These are phyloP conservation scores for Huntiella decipiens DNA, from an alignment of 2,329 filamentous ascomycete genomes.

Conservation along the genomic window DNA sequence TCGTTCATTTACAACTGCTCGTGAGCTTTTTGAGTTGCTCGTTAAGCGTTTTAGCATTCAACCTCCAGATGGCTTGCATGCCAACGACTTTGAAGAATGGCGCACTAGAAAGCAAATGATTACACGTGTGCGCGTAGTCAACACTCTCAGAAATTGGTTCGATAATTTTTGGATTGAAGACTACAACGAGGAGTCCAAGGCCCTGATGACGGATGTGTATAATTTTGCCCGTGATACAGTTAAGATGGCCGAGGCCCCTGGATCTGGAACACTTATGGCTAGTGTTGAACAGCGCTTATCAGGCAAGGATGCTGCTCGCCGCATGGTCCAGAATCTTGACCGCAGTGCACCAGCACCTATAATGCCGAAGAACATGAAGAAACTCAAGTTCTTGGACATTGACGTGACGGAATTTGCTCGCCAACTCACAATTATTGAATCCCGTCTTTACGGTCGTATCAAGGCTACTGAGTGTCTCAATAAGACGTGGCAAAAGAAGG, in stretches of 20 bases:
- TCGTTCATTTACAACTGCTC: constrained; percentile 76
- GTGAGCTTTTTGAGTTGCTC: constrained; percentile 80
- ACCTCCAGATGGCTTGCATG: constrained; percentile 61
- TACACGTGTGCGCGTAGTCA: constrained; percentile 88
- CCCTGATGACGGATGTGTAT: constrained; percentile 74
- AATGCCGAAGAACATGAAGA: constrained; percentile 98
- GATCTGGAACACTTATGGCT: constrained; percentile 64
- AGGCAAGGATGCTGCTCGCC: constrained; percentile 73
- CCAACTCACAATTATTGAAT: constrained; percentile 93
- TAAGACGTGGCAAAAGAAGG: constrained; percentile 98
- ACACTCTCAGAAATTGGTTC: constrained; percentile 96
- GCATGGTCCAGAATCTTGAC: constrained; percentile 71
- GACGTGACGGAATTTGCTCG: constrained; percentile 93
- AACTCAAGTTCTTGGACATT: constrained; percentile 94
- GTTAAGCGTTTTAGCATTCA: constrained; percentile 86
- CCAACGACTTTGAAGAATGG: constrained; percentile 69
- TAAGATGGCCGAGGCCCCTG: constrained; percentile 82
- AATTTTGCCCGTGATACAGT: constrained; percentile 82
- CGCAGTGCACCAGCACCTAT: constrained; percentile 72
- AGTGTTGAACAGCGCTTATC: constrained; percentile 75
- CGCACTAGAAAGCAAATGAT: constrained; percentile 87
- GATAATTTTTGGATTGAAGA: constrained; percentile 99
- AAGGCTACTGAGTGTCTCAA: constrained; percentile 90
- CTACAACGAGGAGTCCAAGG: constrained; percentile 61
- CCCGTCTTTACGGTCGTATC: constrained; percentile 84